These are phyloP conservation scores for Coniochaeta sp. DNA, from an alignment of 2,329 filamentous ascomycete species.

Conservation along the genomic window DNA sequence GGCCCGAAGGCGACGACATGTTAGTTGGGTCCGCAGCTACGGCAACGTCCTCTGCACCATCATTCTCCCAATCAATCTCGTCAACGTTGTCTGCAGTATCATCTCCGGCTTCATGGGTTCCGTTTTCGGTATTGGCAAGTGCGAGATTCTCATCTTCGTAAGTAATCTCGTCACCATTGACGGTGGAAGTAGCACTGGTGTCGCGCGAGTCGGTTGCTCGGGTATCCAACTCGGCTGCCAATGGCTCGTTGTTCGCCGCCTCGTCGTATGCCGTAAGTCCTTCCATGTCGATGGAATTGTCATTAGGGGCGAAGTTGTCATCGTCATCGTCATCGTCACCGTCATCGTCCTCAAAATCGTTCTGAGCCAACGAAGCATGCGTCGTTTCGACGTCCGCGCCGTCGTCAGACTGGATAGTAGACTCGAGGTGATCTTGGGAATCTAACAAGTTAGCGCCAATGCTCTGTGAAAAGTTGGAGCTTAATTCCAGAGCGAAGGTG, in stretches of 20 bases:
- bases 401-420: not conserved
- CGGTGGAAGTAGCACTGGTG: slow-evolving; percentile 21
- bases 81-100: slow-evolving; percentile 10
- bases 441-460: slow-evolving; percentile 10
- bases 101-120: slow-evolving; percentile 2
- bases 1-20: slow-evolving; percentile 12
- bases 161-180: slow-evolving; percentile 29
- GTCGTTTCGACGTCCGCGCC: slow-evolving; percentile 8
- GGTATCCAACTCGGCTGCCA: not conserved
- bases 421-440: slow-evolving; percentile 11
- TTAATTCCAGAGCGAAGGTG: slow-evolving; percentile 3
- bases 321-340: slow-evolving; percentile 8
- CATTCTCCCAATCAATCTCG: slow-evolving; percentile 29
- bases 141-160: slow-evolving; percentile 18
- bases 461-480: slow-evolving; percentile 1
- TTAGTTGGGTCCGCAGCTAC: slow-evolving; percentile 11
- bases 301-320: not conserved
- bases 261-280: slow-evolving; percentile 1
- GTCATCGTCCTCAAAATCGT: slow-evolving; percentile 9
- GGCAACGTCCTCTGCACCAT: slow-evolving; percentile 16
- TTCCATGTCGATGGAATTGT: slow-evolving; percentile 2
- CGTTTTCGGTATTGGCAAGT: slow-evolving; percentile 12
- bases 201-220: slow-evolving; percentile 1
- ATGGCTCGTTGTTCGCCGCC: not conserved
- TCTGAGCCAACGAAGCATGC: slow-evolving; percentile 8